Base-by-base conservation (phyloP, 306 rosid genomes). In the Vachellia collinsii region DNA sequence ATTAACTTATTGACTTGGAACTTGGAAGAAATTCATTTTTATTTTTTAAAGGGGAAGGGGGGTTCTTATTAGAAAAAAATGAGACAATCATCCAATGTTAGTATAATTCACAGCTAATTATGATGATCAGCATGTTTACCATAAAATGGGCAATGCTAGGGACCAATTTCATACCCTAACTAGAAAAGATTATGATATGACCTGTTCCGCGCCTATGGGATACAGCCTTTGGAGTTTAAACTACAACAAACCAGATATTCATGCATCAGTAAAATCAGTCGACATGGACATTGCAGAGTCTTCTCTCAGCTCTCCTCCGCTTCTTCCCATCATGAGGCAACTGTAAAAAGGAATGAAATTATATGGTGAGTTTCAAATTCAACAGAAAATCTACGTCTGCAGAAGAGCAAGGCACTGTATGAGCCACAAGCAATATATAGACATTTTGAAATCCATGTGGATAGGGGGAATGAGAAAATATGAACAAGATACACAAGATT, bases 251-350 rank as follows among this genome's bases (percentile, higher is more conserved):
- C 46, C 22, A 51, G 85, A 73, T 38, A 54, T 41, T 34, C 80
- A 3, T 80, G 81, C 64, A 20, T 59, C 72, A 36, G 54, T 46
- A 48, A 62, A 78, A 59, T 54, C 53, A 87, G 72, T 80, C 50
- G 68, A 85, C 79, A 48, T 84, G 79, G 77, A 92, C 92, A 51
- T 79, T 87, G 69, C 97, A 92, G 14, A 59, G 84, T 70, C 53
- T 86, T 81, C 46, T 79, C 72, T 83, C 88, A 20, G 85, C 83
- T 86, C 74, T 84, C 46, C 86, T 87, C 77, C 79, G 91, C 85
- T 90, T 91, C 42, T 85, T 78, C n/a, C 81, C 87, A 22, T 82
- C 85, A 25, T 82, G 87, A 13, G 41, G 75, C 3, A 80, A 72
- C 91, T 89, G 90, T 78, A 77, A 76, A 80, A 39, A 42, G 19